These are phyloP conservation scores for Pythium pyrilobum DNA, from an alignment of 352 stramenopile species.

Conservation along the genomic window DNA sequence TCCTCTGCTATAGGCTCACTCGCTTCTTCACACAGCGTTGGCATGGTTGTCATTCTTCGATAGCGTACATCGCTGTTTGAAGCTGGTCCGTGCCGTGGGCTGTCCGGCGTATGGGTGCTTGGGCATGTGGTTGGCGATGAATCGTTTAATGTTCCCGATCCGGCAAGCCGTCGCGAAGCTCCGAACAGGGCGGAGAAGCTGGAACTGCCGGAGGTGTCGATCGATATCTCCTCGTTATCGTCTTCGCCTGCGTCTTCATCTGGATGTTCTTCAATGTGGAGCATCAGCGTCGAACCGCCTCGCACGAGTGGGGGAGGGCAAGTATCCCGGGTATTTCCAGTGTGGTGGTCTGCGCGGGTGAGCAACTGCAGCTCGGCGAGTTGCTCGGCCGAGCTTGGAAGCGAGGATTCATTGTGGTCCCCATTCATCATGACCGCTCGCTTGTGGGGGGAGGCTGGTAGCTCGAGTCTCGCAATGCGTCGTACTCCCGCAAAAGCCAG, in stretches of 20 bases:
- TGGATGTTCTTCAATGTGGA: constrained; percentile 7
- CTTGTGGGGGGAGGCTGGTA: too few species aligned
- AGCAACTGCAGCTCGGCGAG: constrained; percentile 44
- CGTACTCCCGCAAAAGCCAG: too few species aligned
- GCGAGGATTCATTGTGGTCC: neutral
- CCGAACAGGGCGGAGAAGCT: constrained; percentile 15
- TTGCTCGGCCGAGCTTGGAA: constrained; percentile 15
- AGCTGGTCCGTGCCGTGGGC: neutral
- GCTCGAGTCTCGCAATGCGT: too few species aligned
- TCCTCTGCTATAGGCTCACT: constrained; percentile 4
- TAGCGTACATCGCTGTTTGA: too few species aligned
- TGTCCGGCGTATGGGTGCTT: neutral
- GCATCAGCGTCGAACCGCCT: constrained; percentile 1
- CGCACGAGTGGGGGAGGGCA: neutral
- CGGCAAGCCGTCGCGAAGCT: constrained; percentile 15
- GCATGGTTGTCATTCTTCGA: constrained; percentile 5
- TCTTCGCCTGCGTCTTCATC: constrained; percentile 1
- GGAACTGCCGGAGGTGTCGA: neutral
- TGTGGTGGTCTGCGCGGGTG: constrained; percentile 28
- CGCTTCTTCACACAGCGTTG: constrained; percentile 13
- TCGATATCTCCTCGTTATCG: neutral
- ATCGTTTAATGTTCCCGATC: neutral
- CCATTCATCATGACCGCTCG: too few species aligned
- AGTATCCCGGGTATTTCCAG: neutral
- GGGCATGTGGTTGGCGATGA: neutral